Evolutionary conservation across 805 yeast species (phyloP), one percentile per base, ranked within the genome.

Genomic region (Lipomyces lipofer): DNA sequence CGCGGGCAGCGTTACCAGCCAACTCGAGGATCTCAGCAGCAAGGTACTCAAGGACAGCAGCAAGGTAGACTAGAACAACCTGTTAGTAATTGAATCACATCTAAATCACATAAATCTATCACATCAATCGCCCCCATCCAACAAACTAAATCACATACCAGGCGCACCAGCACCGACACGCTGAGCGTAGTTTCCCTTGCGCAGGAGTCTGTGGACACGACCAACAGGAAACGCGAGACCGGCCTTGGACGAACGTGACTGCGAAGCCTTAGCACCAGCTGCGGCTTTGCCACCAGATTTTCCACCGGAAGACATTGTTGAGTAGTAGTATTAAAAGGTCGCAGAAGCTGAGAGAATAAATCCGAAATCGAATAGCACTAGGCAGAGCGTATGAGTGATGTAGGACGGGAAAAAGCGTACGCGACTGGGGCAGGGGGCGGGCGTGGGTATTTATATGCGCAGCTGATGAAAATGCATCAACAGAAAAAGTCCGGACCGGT

Each of bases 111-210:
- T 9, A 10, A 42, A 10, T 22, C 8, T 2, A n/a, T 25, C 30
- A 24, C 13, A 15, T 10, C 8, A 22, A 9, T 15, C 25, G 36
- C 12, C 25, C 13, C 24, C 9, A 4, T 9, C 25, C 24, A 28
- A 29, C 21, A 21, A 33, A n/a, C n/a, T n/a, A 38, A 30, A 15
- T 8, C 32, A 56, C 58, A 45, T 49, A 56, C 60, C 73, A 78
- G 98, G 97, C 70, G 98, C 97, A 84, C 96, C 97, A 66, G 97
- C 90, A 83, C 98, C 97, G 69, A 92, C 86, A 81, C 98, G 86
- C 80, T 91, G 95, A 71, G 97, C 95, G 80, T 92, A 88, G 85
- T 91, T 88, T 75, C 96, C 97, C 79, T 86, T 89, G 84, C 95
- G 88, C 72, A 92, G 79, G 68, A 91, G 82, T 80, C 97, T 85